Evolutionary conservation across 208 protist genomes (phyloP).

Genomic region (Naegleria fowleri): DNA sequence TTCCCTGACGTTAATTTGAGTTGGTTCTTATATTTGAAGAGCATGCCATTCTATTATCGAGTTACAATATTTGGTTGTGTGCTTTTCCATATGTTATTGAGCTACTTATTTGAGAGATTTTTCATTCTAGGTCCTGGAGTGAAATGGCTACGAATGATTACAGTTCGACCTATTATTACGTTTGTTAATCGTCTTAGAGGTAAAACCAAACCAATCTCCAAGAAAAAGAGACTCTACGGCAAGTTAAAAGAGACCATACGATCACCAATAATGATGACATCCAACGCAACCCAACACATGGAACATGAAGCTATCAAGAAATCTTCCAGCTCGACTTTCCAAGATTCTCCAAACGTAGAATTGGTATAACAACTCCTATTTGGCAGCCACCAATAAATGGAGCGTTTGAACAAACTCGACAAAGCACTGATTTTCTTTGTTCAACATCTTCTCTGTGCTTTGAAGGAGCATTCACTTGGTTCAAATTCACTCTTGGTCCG

Average conservation of each 20-base stretch:
- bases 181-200: neutral
- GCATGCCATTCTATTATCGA: conserved; percentile 11
- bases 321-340: too few species aligned
- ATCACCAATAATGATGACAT: too few species aligned
- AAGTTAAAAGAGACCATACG: neutral
- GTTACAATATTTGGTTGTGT: neutral
- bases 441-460: too few species aligned
- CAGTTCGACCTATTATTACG: neutral
- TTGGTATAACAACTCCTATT: too few species aligned
- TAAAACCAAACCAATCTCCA: neutral
- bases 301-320: too few species aligned
- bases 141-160: neutral
- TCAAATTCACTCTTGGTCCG: too few species aligned
- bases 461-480: too few species aligned
- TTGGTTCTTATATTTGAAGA: neutral
- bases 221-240: neutral
- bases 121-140: conserved; percentile 7
- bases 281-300: too few species aligned
- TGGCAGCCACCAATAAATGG: too few species aligned
- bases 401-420: too few species aligned
- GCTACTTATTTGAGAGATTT: conserved; percentile 16
- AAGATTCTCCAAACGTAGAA: too few species aligned
- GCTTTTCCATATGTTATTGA: neutral
- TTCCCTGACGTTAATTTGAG: conserved; percentile 1
- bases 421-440: too few species aligned